phyloP scores from a whole-genome alignment of 768 basidiomycete species.

The Boletus pseudopeckii region DNA sequence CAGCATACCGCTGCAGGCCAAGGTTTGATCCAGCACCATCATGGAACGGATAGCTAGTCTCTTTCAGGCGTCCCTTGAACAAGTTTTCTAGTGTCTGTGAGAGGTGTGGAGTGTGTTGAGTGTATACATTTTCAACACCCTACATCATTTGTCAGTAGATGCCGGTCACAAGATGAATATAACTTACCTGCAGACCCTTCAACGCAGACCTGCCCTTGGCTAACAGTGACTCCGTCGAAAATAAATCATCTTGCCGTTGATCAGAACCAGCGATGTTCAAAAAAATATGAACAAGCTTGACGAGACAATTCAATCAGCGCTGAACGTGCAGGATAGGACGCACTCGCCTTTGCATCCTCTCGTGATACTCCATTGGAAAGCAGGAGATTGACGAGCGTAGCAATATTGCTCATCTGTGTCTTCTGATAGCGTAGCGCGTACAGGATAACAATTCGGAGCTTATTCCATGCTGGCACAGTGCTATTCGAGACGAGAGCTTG shows the following conservation, averaged over 20 bases:
- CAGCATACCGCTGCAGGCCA: constrained; percentile 60
- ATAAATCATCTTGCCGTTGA: constrained; percentile 95
- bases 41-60: constrained; percentile 87
- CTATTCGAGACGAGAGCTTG: constrained; percentile 72
- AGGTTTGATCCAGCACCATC: constrained; percentile 69
- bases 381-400: constrained; percentile 69
- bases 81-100: constrained; percentile 89
- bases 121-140: constrained; percentile 99
- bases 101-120: constrained; percentile 92
- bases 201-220: constrained; percentile 92
- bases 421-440: constrained; percentile 96
- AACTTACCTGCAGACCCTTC: constrained; percentile 85
- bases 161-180: background rate
- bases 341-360: constrained; percentile 67
- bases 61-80: constrained; percentile 80
- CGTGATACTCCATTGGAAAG: constrained; percentile 71
- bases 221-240: constrained; percentile 91
- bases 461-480: constrained; percentile 70
- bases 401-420: constrained; percentile 75
- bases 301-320: constrained; percentile 10
- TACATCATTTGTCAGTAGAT: constrained; percentile 30
- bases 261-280: constrained; percentile 93
- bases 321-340: constrained; percentile 3
- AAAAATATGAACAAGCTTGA: constrained; percentile 86
- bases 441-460: constrained; percentile 85